Evolutionary conservation across 2,329 filamentous ascomycete species (phyloP).

Genomic region (Emmonsia crescens): DNA sequence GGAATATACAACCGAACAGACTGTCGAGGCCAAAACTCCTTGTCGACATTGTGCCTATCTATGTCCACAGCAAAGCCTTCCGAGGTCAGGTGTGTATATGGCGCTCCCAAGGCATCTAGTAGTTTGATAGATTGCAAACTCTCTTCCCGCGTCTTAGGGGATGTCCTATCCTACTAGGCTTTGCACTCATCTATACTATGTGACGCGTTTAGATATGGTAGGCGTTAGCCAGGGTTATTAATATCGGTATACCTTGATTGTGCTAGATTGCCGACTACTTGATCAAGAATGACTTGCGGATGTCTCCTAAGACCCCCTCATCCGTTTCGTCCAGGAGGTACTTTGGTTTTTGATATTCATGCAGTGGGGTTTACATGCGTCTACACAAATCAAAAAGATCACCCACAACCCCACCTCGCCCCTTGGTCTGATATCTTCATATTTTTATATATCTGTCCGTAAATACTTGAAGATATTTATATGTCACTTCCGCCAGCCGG

Average conservation of each 20-base stretch:
- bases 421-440: neutral
- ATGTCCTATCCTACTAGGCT: no score
- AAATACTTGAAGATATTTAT: neutral
- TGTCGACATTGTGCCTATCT: neutral
- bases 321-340: neutral
- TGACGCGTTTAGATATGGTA: neutral
- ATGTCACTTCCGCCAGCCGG: neutral
- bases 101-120: neutral
- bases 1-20: neutral
- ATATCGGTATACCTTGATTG: neutral
- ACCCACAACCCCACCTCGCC: neutral
- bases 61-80: neutral
- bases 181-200: neutral
- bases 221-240: neutral
- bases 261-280: neutral
- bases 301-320: neutral
- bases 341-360: neutral
- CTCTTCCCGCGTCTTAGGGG: no score
- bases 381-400: neutral
- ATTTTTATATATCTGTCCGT: neutral
- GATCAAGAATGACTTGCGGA: neutral
- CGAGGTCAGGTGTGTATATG: neutral
- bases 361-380: neutral
- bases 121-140: neutral
- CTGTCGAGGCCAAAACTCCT: neutral